These are phyloP conservation scores for Apiotrichum mycotoxinovorans DNA, from an alignment of 1,284 basidiomycete genomes.

Conservation along the genomic window DNA sequence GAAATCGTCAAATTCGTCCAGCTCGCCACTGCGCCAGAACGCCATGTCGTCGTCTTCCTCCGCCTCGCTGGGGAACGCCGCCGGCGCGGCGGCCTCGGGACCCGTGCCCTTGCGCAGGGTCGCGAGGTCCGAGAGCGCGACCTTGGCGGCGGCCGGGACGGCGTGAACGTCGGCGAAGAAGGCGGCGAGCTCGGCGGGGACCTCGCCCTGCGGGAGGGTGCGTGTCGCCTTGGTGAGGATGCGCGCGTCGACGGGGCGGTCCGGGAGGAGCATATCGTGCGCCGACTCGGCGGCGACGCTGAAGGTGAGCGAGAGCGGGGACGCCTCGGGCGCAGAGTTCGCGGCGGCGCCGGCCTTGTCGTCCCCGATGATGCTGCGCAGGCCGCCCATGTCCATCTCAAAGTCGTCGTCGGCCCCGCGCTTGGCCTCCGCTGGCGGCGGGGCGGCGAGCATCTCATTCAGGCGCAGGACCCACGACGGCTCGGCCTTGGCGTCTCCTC, in stretches of 20 bases:
- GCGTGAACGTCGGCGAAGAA: constrained; percentile 13
- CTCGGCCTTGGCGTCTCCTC: background rate
- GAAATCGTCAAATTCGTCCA: background rate
- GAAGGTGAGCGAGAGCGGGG: background rate
- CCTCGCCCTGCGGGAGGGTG: background rate
- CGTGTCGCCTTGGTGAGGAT: background rate
- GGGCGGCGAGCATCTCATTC: constrained; percentile 1
- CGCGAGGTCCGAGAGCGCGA: constrained; percentile 12
- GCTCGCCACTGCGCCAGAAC: background rate
- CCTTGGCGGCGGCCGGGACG: background rate
- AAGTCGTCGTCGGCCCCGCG: background rate
- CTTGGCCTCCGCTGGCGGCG: background rate
- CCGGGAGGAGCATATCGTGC: constrained; percentile 14
- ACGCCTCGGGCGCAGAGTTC: background rate
- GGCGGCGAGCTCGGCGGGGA: constrained; percentile 2
- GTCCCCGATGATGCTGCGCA: constrained; percentile 8
- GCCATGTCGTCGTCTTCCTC: background rate
- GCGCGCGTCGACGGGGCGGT: constrained; percentile 14
- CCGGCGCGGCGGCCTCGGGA: background rate
- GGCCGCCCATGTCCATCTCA: constrained; percentile 8
- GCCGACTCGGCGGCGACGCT: background rate
- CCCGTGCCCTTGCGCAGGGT: constrained; percentile 3
- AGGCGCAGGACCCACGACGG: constrained; percentile 12
- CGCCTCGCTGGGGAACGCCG: background rate
- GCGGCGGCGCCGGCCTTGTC: background rate